phyloP scores from a whole-genome alignment of 2,329 filamentous ascomycete species.

The Sporothrix euskadiensis region DNA sequence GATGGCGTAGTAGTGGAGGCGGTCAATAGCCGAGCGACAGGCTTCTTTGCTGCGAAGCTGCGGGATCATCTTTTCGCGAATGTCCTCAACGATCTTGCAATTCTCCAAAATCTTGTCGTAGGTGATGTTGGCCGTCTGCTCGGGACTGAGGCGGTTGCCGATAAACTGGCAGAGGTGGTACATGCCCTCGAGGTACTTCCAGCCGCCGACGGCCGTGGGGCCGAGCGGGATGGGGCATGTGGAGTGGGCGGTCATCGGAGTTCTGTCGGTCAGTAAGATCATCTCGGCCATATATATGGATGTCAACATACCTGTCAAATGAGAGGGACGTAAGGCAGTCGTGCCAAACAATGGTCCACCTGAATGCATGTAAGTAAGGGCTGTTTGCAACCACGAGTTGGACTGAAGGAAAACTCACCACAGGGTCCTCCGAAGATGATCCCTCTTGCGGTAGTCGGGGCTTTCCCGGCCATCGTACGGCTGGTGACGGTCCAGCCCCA shows the following conservation, averaged over 20 bases:
- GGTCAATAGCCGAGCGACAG: slow-evolving; percentile 64
- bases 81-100: slow-evolving; percentile 56
- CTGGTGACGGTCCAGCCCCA: slow-evolving; percentile 58
- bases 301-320: slow-evolving; percentile 57
- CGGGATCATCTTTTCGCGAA: slow-evolving; percentile 50
- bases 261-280: slow-evolving; percentile 40
- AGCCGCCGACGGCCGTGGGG: slow-evolving; percentile 49
- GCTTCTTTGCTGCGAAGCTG: slow-evolving; percentile 61
- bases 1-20: slow-evolving; percentile 64
- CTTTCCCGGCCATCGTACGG: slow-evolving; percentile 50
- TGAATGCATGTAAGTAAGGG: slow-evolving; percentile 28
- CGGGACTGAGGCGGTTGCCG: slow-evolving; percentile 58
- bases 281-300: not conserved
- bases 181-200: slow-evolving; percentile 65
- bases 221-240: slow-evolving; percentile 55
- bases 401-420: slow-evolving; percentile 44
- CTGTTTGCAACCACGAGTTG: not conserved
- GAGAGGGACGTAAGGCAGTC: slow-evolving; percentile 66
- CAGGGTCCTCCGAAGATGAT: slow-evolving; percentile 56
- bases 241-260: slow-evolving; percentile 63
- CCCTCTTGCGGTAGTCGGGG: slow-evolving; percentile 51
- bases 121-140: slow-evolving; percentile 50
- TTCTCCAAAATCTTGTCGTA: slow-evolving; percentile 60
- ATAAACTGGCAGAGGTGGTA: slow-evolving; percentile 64
- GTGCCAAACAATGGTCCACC: slow-evolving; percentile 67